Base-by-base conservation (phyloP, 306 rosid genomes). In the Arachis hypogaea region DNA sequence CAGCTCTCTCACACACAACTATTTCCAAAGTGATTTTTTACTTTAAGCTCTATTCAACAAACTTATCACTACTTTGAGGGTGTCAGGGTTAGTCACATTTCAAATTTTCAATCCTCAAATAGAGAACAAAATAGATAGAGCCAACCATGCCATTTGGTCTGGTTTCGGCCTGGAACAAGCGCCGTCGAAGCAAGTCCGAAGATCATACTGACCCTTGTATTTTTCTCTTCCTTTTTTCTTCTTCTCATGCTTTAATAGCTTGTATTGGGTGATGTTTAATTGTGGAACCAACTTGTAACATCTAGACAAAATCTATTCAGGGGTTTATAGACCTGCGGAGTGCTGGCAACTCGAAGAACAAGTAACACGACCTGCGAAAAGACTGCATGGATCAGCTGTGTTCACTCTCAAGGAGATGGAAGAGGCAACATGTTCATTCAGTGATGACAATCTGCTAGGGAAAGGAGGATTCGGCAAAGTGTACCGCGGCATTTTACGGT, bases 391-490 rank as follows among this genome's bases (percentile, higher is more conserved):
- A 58, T 92, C 99, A 36, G 74, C 86, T 28, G 91, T 94, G 46
- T 94, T 78, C 85, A 94, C 88, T 36, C 89, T 91, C 67, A 88
- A 69, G 81, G 99, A 94, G 73, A 94, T 92, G 99, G 96, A 94
- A 72, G 96, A 85, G 73, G 99, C 99, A 38, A 88, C 99, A 5
- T 71, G 83, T 74, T 92, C 96, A 52, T 94, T 94, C 89, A 85
- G 92, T 45, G 99, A 94, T 1, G 86, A 82, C 10, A 94, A 94
- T 71, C 74, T 92, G 11, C 88, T 94, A 3, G 99, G 99, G 0
- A 94, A 92, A 82, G 99, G 99, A 67, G 99, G 99, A 42, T 94
- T 94, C 38, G 99, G 99, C 60, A 86, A 86, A 50, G 99, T 94
- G 47, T 89, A 94, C 79, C 72, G 77, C 2, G 97, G 95, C 67